These are phyloP conservation scores for Geranium brycei DNA, from an alignment of 345 rosid species.

Conservation along the genomic window DNA sequence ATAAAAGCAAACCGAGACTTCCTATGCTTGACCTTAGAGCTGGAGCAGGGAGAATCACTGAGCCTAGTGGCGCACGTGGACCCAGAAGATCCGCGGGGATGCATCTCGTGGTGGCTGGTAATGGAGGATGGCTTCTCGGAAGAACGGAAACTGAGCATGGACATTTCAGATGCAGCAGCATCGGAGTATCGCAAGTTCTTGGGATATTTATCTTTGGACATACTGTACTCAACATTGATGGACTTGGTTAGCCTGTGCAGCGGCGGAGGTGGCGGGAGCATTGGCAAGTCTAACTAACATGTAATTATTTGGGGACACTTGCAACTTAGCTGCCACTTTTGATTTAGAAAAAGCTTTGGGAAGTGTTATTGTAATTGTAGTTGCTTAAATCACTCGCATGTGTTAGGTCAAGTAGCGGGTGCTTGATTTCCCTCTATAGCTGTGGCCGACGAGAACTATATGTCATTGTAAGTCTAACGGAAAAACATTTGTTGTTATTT, in stretches of 20 bases:
- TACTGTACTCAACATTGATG: conserved; percentile 55
- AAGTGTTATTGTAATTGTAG: no score
- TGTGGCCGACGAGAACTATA: no score
- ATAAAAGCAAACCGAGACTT: conserved; percentile 67
- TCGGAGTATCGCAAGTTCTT: conserved; percentile 54
- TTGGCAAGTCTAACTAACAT: background rate
- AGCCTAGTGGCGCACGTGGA: conserved; percentile 81
- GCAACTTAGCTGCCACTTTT: no score
- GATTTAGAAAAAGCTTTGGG: no score
- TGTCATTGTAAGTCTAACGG: no score
- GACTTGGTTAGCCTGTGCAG: conserved; percentile 68
- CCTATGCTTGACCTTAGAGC: conserved; percentile 60
- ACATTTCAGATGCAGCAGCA: conserved; percentile 25
- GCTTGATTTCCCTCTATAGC: no score
- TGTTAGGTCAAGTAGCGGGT: no score
- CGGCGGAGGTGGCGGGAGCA: conserved; percentile 23
- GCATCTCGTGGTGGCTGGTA: conserved; percentile 87
- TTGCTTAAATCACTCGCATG: no score
- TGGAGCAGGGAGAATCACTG: conserved; percentile 69
- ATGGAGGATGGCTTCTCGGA: conserved; percentile 64
- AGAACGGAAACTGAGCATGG: conserved; percentile 36
- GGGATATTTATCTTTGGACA: conserved; percentile 67
- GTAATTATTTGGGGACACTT: background rate
- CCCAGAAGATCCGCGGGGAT: conserved; percentile 51
- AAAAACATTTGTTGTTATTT: no score